Base-by-base conservation (phyloP, 2,329 filamentous ascomycete species). In the Aureobasidium sp. region DNA sequence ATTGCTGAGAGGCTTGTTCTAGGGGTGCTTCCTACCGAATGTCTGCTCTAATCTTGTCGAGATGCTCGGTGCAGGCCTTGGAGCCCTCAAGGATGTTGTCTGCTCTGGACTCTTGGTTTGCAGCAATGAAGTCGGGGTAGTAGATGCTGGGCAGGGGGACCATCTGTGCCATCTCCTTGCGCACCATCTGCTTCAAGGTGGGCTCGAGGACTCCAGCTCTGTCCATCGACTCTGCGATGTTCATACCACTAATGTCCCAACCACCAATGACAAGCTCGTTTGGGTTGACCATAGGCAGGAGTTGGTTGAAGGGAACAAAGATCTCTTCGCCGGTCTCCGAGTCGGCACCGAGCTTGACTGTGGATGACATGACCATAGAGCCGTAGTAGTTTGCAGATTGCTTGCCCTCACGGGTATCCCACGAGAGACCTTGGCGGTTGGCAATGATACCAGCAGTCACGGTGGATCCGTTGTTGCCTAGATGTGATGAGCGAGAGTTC, bases 121-220 rank as follows among this genome's bases (percentile, higher is more conserved):
- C 89, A 66, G 94, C 94, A 71, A 99, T 99, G 81, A 99, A 99
- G 77, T 97, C 94, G 1, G 94, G 94, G 75, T 99, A 99, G 84
- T 99, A 99, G 77, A 97, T 88, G 75, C 89, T 93, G 25, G 91
- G 93, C 65, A 97, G 84, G 31, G 94, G 94, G 68, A 87, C 86
- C 85, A 97, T 89, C 68, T 81, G 79, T 63, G 85, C 79, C 91
- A 97, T 93, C 78, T 97, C 90, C 82, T 97, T 96, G 77, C 85
- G 87, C 69, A 99, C 88, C 69, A 89, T 83, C 60, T 81, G 78
- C 83, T 99, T 99, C 70, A 99, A 82, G 31, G 89, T 87, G n/a
- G 94, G 94, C 79, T 97, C 93, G 58, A 99, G 85, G 58, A 99
- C 94, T 73, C 88, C 85, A 66, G 94, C 93, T 70, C 94, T 90